Conservation (phyloP, 2,329 filamentous ascomycete genomes). For the Phialophora verrucosa region DNA sequence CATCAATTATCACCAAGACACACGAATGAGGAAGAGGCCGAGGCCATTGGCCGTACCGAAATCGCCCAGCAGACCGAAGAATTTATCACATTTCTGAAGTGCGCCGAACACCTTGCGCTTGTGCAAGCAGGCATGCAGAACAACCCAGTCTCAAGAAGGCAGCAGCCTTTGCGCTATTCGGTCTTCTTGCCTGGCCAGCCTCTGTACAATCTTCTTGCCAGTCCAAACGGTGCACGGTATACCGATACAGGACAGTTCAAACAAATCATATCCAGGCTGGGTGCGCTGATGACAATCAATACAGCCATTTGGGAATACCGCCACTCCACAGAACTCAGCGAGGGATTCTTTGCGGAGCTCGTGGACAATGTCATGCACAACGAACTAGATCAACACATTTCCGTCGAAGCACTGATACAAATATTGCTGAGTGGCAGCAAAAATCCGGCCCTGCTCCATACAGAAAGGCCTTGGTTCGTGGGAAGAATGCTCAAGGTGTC, state of each 20-base stretch:
- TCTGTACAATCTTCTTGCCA: conserved; percentile 44
- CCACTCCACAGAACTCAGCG: conserved; percentile 41
- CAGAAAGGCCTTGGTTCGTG: conserved; percentile 48
- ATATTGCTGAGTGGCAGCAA: conserved; percentile 48
- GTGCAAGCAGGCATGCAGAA: conserved; percentile 38
- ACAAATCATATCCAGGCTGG: conserved; percentile 47
- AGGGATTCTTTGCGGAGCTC: conserved; percentile 45
- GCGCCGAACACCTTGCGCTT: conserved; percentile 47
- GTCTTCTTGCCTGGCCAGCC: conserved; percentile 44
- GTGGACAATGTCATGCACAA: conserved; percentile 44
- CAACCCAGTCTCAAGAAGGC: conserved; percentile 32
- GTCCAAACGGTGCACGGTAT: conserved; percentile 44
- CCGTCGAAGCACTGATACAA: conserved; percentile 48
- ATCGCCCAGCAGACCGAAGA: conserved; percentile 46
- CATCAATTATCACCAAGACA: conserved; percentile 35
- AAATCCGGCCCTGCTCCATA: conserved; percentile 34
- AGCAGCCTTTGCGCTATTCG: conserved; percentile 39
- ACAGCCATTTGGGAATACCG: conserved; percentile 51
- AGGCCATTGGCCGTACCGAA: conserved; percentile 42
- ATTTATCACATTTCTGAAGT: conserved; percentile 48
- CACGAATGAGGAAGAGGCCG: conserved; percentile 20
- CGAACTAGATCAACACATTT: conserved; percentile 47
- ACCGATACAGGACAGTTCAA: conserved; percentile 47
- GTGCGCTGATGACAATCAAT: conserved; percentile 48
- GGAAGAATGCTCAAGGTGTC: conserved; percentile 50